A percentile compares a stretch with the other conserved stretches of the same genome.
Evolutionary conservation across 2,329 filamentous ascomycete genomes (phyloP).

Genomic region (Didymella exigua): DNA sequence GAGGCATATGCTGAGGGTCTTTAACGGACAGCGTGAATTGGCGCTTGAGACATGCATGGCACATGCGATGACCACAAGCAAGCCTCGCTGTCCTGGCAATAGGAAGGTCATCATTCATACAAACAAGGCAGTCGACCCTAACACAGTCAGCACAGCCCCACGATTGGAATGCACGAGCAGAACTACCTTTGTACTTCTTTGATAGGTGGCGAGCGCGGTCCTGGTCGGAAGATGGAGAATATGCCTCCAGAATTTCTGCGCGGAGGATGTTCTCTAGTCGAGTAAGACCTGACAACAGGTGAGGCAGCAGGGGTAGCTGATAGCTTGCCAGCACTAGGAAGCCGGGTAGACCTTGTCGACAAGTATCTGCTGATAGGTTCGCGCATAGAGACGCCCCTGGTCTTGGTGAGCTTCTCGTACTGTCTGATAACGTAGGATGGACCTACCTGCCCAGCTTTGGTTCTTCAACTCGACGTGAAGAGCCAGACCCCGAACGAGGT

Average conservation of each 20-base stretch:
- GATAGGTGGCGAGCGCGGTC: conserved; percentile 30
- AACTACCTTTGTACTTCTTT: conserved; percentile 39
- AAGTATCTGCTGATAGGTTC: conserved; percentile 37
- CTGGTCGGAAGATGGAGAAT: conserved; percentile 41
- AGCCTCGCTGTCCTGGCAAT: conserved; percentile 70
- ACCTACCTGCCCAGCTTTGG: conserved; percentile 40
- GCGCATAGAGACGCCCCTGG: conserved; percentile 40
- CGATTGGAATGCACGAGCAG: too few species aligned
- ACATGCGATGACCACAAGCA: conserved; percentile 81
- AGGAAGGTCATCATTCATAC: conserved; percentile 70
- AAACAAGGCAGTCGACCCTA: conserved; percentile 75
- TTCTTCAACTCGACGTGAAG: conserved; percentile 37
- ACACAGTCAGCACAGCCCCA: conserved; percentile 10
- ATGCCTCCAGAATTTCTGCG: conserved; percentile 44
- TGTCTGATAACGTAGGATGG: background rate
- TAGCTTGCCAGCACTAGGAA: conserved; percentile 38
- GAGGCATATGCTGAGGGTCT: conserved; percentile 83
- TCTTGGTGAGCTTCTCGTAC: conserved; percentile 21
- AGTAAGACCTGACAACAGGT: conserved; percentile 33
- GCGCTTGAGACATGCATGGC: conserved; percentile 73
- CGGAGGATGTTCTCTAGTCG: conserved; percentile 32
- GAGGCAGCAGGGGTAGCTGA: conserved; percentile 29
- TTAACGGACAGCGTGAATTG: conserved; percentile 76
- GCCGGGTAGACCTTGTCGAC: conserved; percentile 38
- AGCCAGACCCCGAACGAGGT: conserved; percentile 40